Conservation (phyloP, 352 stramenopile species). For the Globisporangium middletonii region DNA sequence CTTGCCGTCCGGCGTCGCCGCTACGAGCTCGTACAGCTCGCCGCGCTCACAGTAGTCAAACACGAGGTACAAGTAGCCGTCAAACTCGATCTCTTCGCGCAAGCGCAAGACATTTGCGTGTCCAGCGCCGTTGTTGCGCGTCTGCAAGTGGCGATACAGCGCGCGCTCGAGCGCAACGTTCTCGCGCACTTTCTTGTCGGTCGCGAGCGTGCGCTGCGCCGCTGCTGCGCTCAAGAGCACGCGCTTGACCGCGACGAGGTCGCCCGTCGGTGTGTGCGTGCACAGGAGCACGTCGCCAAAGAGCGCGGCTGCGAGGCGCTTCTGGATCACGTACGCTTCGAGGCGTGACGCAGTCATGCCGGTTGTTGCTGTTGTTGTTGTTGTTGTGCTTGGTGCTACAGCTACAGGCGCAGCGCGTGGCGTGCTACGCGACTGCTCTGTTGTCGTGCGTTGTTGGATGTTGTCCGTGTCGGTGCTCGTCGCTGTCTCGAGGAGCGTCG, state of each 20-base stretch:
- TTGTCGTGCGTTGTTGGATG: neutral
- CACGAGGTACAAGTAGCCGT: conserved; percentile 76
- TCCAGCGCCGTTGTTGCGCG: conserved; percentile 48
- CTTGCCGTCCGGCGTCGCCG: conserved; percentile 42
- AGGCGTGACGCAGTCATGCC: conserved; percentile 36
- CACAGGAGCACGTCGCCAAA: conserved; percentile 81
- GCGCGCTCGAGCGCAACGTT: conserved; percentile 75
- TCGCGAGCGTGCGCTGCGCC: conserved; percentile 51
- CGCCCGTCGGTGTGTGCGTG: conserved; percentile 49
- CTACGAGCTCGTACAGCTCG: conserved; percentile 80
- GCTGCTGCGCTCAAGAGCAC: conserved; percentile 59
- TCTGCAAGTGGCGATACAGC: conserved; percentile 55
- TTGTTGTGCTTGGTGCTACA: too few relatives aligned
- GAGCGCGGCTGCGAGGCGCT: conserved; percentile 60
- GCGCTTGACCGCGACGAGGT: conserved; percentile 74
- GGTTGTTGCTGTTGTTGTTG: neutral
- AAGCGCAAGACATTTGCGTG: conserved; percentile 61
- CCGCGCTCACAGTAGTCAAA: conserved; percentile 66
- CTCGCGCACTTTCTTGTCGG: conserved; percentile 71
- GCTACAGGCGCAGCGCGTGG: neutral
- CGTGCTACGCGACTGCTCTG: too few relatives aligned
- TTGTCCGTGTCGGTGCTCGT: neutral
- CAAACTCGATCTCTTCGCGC: conserved; percentile 72
- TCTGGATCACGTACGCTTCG: conserved; percentile 81
- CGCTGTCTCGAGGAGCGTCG: neutral